Evolutionary conservation across 2,329 filamentous ascomycete species (phyloP).

Genomic region (Coniochaeta sp.): DNA sequence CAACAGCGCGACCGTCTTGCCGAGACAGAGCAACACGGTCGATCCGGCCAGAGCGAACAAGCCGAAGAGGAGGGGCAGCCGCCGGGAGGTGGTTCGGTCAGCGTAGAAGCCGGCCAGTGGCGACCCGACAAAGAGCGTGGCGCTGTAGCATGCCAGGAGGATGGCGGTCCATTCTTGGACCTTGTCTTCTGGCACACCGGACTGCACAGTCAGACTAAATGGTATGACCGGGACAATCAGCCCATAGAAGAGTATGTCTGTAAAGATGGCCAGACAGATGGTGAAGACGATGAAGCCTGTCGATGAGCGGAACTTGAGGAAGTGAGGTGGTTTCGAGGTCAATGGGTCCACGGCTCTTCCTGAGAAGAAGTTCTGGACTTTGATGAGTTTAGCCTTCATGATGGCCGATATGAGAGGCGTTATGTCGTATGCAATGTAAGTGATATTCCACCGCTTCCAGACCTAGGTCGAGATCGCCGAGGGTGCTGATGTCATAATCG

Average conservation of each 20-base stretch:
- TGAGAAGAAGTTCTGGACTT: conserved; percentile 2
- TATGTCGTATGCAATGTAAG: no score
- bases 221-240: conserved; percentile 67
- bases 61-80: conserved; percentile 56
- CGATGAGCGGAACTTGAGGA: conserved; percentile 31
- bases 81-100: conserved; percentile 55
- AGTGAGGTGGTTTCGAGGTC: conserved; percentile 17
- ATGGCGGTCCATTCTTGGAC: conserved; percentile 67
- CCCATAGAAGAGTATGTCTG: conserved; percentile 57
- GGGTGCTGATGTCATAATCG: background rate
- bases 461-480: background rate
- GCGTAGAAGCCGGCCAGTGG: conserved; percentile 47
- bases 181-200: conserved; percentile 37
- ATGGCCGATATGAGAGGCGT: no score
- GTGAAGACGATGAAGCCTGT: conserved; percentile 28
- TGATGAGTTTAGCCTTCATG: background rate
- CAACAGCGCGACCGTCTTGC: conserved; percentile 53
- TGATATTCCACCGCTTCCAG: background rate
- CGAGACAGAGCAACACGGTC: conserved; percentile 61
- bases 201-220: conserved; percentile 53
- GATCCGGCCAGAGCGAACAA: conserved; percentile 55
- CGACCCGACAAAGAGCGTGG: conserved; percentile 51
- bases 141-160: conserved; percentile 66
- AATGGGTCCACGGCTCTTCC: background rate
- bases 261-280: conserved; percentile 25